Conservation (phyloP, 805 yeast species). For the Starmerella apis region DNA sequence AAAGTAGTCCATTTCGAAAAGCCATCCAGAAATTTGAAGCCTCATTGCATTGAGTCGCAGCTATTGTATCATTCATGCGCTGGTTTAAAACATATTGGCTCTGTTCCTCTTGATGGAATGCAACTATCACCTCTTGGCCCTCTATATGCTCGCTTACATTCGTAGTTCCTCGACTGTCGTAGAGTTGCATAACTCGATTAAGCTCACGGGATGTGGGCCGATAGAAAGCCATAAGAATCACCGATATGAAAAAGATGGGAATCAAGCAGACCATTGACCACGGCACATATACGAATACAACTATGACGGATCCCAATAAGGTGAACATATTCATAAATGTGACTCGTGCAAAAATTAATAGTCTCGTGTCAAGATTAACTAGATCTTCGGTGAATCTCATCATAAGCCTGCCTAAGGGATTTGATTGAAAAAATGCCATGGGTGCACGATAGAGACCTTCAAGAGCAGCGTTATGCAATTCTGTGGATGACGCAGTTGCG, state of each 20-base stretch:
- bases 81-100: conserved; percentile 40
- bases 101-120: conserved; percentile 40
- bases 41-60: conserved; percentile 50
- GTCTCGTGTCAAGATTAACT: conserved; percentile 66
- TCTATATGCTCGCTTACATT: conserved; percentile 57
- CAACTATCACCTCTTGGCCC: conserved; percentile 55
- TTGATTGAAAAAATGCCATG: conserved; percentile 68
- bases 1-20: conserved; percentile 46
- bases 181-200: conserved; percentile 61
- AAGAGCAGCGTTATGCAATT: conserved; percentile 51
- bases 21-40: conserved; percentile 66
- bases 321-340: conserved; percentile 39
- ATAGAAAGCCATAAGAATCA: conserved; percentile 37
- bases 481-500: conserved; percentile 44
- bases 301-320: conserved; percentile 50
- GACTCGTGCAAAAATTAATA: conserved; percentile 31
- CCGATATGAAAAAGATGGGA: conserved; percentile 37
- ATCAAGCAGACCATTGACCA: conserved; percentile 56
- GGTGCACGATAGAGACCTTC: conserved; percentile 57
- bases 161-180: conserved; percentile 57
- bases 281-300: conserved; percentile 59
- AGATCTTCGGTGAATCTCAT: conserved; percentile 81
- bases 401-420: conserved; percentile 61
- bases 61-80: conserved; percentile 50
- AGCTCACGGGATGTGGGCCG: conserved; percentile 63